Evolutionary conservation across 2,329 filamentous ascomycete species (phyloP), one percentile per base, ranked within the genome.

Genomic region (Cladobotryum protrusum): DNA sequence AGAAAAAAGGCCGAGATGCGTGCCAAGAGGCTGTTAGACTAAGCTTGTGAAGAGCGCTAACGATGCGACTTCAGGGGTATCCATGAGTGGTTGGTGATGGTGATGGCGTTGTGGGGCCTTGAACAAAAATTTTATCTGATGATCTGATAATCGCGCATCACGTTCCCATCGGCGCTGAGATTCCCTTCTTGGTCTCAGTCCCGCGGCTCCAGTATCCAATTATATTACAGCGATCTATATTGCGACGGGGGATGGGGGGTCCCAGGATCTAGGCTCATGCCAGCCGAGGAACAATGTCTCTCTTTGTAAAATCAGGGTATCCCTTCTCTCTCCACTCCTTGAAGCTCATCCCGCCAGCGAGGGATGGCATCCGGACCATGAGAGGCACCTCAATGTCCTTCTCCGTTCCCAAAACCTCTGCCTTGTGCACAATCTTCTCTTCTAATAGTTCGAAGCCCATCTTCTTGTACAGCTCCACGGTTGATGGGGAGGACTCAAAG

Each of bases 401-500:
- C 8, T 65, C 61, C 2, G 63, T 64, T 4, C 63, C 65, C 45
- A 72, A 54, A 4, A 67, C 49, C 18, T 63, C 62, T 18, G 61
- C 59, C 47, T 64, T 66, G 59, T 73, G 70, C 8, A 72, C 63
- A 17, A 72, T 58, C 14, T 62, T 68, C 37, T 70, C 65, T 2
- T 66, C 63, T 5, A 76, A 56, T 46, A 61, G 61, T 45, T 63
- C 61, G 55, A 74, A 77, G 2, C 74, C 74, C 56, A 73, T 64
- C 52, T 70, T 75, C 50, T 68, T 62, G 58, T 77, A 78, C 24
- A 77, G 60, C 7, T 61, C 61, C 35, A 67, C 61, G 0, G 70
- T 72, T 4, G 65, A 63, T 3, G 63, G 67, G 0, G 72, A 74
- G 2, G 72, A 70, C 58, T 77, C 74, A 37, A 76, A 66, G 60